Conservation (phyloP, 805 yeast genomes). For the Martiniozyma abietophila region DNA sequence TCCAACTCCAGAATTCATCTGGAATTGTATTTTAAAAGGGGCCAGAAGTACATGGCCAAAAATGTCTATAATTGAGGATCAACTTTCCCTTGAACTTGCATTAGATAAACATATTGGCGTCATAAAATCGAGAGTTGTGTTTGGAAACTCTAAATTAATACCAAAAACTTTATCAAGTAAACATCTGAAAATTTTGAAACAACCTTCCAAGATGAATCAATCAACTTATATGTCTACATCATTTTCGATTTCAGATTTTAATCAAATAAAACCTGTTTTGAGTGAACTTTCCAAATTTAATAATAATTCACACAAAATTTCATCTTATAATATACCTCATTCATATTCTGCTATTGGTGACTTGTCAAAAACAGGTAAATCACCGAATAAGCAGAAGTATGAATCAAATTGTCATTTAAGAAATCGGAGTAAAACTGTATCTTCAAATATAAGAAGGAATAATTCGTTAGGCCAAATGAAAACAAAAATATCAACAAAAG, state of each 20-base stretch:
- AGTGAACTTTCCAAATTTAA: too few species aligned
- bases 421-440: too few species aligned
- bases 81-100: conserved; percentile 83
- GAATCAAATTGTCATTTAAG: too few species aligned
- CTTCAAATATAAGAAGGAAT: too few species aligned
- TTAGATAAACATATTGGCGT: conserved; percentile 70
- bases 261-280: not conserved
- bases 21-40: conserved; percentile 68
- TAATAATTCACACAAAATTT: too few species aligned
- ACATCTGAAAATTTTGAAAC: conserved; percentile 1
- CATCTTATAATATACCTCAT: too few species aligned
- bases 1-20: conserved; percentile 70
- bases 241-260: conserved; percentile 1
- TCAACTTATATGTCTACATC: not conserved
- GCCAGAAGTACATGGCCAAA: conserved; percentile 94
- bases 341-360: too few species aligned
- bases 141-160: too few species aligned
- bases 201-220: conserved; percentile 1
- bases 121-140: conserved; percentile 52
- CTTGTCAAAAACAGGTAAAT: too few species aligned
- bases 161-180: conserved; percentile 1
- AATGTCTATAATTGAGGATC: conserved; percentile 74
- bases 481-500: too few species aligned
- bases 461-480: too few species aligned
- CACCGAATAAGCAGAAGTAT: too few species aligned